Evolutionary conservation across 805 yeast genomes (phyloP), one percentile per base, ranked within the genome.

Genomic region (Starmerella floris): DNA sequence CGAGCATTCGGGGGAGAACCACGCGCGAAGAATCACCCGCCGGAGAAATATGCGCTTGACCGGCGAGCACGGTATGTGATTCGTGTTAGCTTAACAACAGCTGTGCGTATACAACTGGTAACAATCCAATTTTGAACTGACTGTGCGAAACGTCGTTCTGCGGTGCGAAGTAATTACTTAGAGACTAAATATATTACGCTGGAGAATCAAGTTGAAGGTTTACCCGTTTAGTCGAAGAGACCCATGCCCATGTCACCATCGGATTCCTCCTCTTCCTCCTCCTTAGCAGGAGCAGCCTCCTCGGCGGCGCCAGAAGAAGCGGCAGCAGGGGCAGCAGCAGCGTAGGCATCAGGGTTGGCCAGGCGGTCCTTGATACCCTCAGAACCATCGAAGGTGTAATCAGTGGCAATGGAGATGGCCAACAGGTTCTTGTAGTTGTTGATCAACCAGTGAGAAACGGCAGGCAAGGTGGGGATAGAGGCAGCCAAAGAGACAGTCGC

Each of bases 301-400:
- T 73, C 78, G 49, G 75, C 74, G 43, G 67, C 71, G 53, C 70
- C 61, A 52, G 74, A 60, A 51, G 73, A 59, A 61, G 83, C 76
- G 62, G 95, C 95, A 67, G 72, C 95, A 62, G 97, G 95, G 63
- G 96, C 96, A 72, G 95, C 93, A 64, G 97, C 80, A 66, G 97
- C 98, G 73, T 88, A 91, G 69, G 95, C 95, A 56, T 91, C 97
- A 69, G 99, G 99, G 93, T 91, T 88, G 69, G 95, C 97, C 63
- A 91, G 76, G 76, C 97, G 83, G 82, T 91, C 99, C 82, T 84
- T 84, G 76, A 91, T 79, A 58, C 88, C 87, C 77, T 87, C 99
- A 59, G 95, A 83, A 70, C 95, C 97, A 73, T 93, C 96, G 76
- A 80, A 91, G 65, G 95, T 82, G 83, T 87, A 91, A 69, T 91